phyloP scores from a whole-genome alignment of 768 basidiomycete species.

The Mycena rosella region DNA sequence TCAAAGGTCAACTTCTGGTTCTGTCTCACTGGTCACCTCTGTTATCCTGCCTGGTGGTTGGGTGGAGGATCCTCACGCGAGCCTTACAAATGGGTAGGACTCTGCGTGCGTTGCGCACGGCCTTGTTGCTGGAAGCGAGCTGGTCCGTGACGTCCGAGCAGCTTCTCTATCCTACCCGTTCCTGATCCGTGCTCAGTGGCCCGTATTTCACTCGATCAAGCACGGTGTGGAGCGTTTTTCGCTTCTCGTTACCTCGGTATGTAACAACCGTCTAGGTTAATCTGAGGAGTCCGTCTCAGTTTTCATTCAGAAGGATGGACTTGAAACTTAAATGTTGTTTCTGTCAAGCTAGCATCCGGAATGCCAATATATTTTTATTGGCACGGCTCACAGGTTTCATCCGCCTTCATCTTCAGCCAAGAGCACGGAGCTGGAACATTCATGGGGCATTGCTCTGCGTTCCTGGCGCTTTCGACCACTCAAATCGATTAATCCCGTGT shows the following conservation, averaged over 20 bases:
- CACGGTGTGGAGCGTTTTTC: conserved; percentile 15
- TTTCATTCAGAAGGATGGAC: conserved; percentile 1
- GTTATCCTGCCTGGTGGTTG: no score
- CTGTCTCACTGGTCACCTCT: no score
- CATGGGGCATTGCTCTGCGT: no score
- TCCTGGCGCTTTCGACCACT: no score
- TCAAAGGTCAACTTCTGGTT: no score
- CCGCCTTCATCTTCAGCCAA: not conserved
- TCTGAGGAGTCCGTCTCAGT: not conserved
- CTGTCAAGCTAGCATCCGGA: not conserved
- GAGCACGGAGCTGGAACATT: no score
- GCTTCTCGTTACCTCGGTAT: not conserved
- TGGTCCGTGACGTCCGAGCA: conserved; percentile 19
- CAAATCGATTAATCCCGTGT: not conserved
- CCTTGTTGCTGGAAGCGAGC: conserved; percentile 19
- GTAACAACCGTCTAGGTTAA: conserved; percentile 30
- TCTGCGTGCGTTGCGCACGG: conserved; percentile 21
- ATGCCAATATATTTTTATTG: no score
- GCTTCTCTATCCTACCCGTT: conserved; percentile 2
- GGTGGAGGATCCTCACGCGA: not conserved
- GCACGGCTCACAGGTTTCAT: not conserved
- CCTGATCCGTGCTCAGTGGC: conserved; percentile 28
- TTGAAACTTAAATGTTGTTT: not conserved
- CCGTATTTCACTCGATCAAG: conserved; percentile 10
- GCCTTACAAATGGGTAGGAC: not conserved